Evolutionary conservation across 345 rosid genomes (phyloP), one percentile per base, ranked within the genome.

Genomic region (Rhodomyrtus tomentosa): DNA sequence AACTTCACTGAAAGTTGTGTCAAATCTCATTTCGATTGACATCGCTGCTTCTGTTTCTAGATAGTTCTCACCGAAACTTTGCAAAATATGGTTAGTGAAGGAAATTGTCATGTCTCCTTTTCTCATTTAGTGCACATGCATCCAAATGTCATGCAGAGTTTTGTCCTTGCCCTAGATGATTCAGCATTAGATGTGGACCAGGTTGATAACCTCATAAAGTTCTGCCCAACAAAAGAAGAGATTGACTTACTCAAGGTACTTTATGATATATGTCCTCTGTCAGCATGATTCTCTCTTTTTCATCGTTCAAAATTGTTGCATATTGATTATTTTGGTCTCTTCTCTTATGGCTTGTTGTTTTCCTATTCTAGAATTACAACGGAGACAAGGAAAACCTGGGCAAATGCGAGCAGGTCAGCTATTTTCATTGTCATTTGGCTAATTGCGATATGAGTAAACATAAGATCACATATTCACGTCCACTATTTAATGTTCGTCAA

Each of bases 191-290:
- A 94, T 87, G 90, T 88, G 86, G 98, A 95, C 90, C 99, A 95
- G 89, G 98, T 96, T 36, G 98, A 96, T 82, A 95, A 95, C 88
- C 93, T 96, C 84, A 93, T 96, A 84, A 96, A 95, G 89, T 94
- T 95, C 88, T 93, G 94, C 87, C 99, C 98, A 73, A 94, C 98
- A 84, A 94, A 93, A 90, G 99, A 96, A 87, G 99, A 96, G 92
- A 93, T 93, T 92, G 99, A 96, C 81, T 90, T 90, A 82, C 93
- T 96, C 22, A 95, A 96, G 98, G 97, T 81, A 36, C 76, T 36
- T 68, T 68, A 36, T 81, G 83, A 81, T 81, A 27, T 51, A 51
- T 81, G 55, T 5, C 32, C 55, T 81, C 52, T 81, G 83, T 36
- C 55, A 20, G 29, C 58, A 50, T 79, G 79, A 24, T 84, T 83